Conservation (phyloP, 805 yeast genomes). For the Pichia gijzeniarum region DNA sequence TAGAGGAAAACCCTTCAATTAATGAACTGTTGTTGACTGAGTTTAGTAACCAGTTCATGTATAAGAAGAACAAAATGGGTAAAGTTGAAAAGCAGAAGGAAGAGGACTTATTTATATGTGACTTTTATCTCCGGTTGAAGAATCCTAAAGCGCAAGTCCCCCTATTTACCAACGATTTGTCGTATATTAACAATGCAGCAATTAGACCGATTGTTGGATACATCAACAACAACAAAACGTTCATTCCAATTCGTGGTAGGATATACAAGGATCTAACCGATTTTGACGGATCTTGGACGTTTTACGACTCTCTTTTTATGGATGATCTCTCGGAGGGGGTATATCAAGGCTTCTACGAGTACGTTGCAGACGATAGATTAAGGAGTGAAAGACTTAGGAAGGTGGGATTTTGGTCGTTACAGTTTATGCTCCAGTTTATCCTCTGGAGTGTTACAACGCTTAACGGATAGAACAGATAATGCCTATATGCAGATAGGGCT, state of each 20-base stretch:
- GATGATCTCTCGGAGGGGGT: conserved; percentile 86
- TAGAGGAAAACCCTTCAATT: conserved; percentile 40
- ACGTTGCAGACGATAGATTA: conserved; percentile 82
- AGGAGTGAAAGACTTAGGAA: conserved; percentile 66
- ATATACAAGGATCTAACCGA: conserved; percentile 74
- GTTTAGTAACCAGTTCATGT: conserved; percentile 7
- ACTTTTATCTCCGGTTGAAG: conserved; percentile 70
- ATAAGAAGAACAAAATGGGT: not conserved
- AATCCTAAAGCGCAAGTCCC: conserved; percentile 90
- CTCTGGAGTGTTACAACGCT: conserved; percentile 74
- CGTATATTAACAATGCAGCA: conserved; percentile 87
- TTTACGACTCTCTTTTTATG: conserved; percentile 86
- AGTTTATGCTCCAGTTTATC: conserved; percentile 71
- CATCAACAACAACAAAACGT: conserved; percentile 83
- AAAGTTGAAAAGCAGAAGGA: conserved; percentile 7
- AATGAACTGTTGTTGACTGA: conserved; percentile 30
- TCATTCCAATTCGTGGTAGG: conserved; percentile 79
- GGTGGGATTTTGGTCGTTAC: conserved; percentile 91
- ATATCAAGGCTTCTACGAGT: conserved; percentile 82
- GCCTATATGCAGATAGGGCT: not conserved
- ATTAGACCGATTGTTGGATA: conserved; percentile 94
- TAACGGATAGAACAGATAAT: conserved; percentile 12
- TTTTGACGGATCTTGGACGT: conserved; percentile 95
- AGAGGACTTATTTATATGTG: conserved; percentile 51
- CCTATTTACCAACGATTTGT: conserved; percentile 74